These are phyloP conservation scores for Stenocarpella maydis DNA, from an alignment of 2,329 filamentous ascomycete species.

Conservation along the genomic window DNA sequence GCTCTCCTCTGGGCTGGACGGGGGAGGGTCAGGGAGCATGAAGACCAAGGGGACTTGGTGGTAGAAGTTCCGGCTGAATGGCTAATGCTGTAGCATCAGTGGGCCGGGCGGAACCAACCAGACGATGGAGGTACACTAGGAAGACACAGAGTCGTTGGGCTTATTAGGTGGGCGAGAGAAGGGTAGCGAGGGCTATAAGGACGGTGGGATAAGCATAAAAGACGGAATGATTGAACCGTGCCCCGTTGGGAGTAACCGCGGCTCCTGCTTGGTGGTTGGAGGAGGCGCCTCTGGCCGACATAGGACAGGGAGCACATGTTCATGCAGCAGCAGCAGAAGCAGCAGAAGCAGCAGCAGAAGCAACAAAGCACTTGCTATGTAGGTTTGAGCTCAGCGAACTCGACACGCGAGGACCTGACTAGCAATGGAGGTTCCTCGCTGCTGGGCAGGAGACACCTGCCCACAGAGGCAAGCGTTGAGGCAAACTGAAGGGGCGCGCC, in stretches of 20 bases:
- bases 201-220: constrained; percentile 25
- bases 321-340: constrained; percentile 20
- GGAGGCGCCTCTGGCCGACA: constrained; percentile 9
- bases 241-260: constrained; percentile 12
- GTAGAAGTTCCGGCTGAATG: constrained; percentile 58
- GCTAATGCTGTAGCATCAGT: constrained; percentile 55
- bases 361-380: neutral
- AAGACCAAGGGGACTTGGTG: constrained; percentile 48
- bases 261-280: constrained; percentile 3
- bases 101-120: constrained; percentile 49
- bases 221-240: constrained; percentile 6
- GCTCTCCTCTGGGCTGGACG: constrained; percentile 4
- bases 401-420: constrained; percentile 28
- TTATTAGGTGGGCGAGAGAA: constrained; percentile 23
- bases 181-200: constrained; percentile 23
- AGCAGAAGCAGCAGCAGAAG: neutral
- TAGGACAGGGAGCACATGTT: constrained; percentile 1
- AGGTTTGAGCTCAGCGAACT: neutral
- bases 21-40: constrained; percentile 45
- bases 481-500: neutral
- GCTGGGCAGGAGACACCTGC: constrained; percentile 14
- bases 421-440: constrained; percentile 8
- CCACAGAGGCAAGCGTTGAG: constrained; percentile 33
- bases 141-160: constrained; percentile 35
- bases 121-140: constrained; percentile 37